Base-by-base conservation (phyloP, 2,329 filamentous ascomycete species). In the Septoria petroselini region DNA sequence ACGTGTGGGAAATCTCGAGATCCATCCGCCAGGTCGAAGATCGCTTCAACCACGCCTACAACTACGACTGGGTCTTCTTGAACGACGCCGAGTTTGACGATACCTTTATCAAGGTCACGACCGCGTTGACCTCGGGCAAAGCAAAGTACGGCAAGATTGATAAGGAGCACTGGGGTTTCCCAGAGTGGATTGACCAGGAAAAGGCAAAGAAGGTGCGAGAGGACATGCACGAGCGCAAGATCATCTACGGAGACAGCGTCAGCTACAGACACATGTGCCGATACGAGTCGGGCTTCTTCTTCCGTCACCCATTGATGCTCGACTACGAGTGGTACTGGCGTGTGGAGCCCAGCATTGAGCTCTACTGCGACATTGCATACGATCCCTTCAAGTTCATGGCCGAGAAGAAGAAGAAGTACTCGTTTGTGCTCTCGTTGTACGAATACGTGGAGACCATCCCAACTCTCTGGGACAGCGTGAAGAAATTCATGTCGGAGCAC, bases 291-390 rank as follows among this genome's bases (percentile, higher is more conserved):
- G 93, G 93, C 31, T 98, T 98, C 79, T 98, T 98, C 80, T 98
- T 97, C 82, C 89, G 86, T 54, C 93, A 98, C 70, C 81, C 83
- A 23, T 75, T 96, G 60, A 91, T 98, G 88, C 74, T 88, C 70
- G 90, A 97, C 69, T 98, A 95, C 72, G 93, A 98, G 68, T 98
- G 89, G 82, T 98, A 98, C 80, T 98, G 93, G 93, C 88, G 94
- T 61, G 93, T 98, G 11, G 93, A 98, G 78, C 93, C 93, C 62
- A 93, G 88, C 72, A 84, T 98, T 68, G 88, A 97, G 76, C 85
- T 98, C 55, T 96, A 83, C 79, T 98, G 93, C 73, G 93, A 98
- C 68, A 80, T 98, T 65, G 80, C 89, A 71, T 95, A 95, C 71
- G 93, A 98, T 67, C 88, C 93, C 6, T 98, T 98, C 84, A 88